Evolutionary conservation across 441 rosid genomes (phyloP).

Genomic region (Populus tomentosa): DNA sequence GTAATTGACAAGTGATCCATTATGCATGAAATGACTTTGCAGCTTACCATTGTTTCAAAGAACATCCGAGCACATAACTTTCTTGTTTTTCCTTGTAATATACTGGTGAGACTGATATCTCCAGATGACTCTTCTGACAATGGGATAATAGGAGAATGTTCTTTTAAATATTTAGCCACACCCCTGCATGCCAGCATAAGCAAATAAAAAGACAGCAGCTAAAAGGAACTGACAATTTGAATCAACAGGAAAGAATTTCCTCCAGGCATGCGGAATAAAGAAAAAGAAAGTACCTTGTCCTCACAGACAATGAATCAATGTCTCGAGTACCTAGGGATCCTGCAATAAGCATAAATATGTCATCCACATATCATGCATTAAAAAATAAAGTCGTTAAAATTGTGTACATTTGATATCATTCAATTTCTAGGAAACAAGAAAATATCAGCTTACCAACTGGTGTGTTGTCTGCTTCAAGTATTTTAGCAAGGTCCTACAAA

Average conservation of each 20-base stretch:
- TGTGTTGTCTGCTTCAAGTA: conserved; percentile 56
- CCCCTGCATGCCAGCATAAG: conserved; percentile 46
- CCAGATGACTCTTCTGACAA: conserved; percentile 26
- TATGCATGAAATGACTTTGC: not conserved
- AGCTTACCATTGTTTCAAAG: conserved; percentile 68
- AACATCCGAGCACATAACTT: conserved; percentile 84
- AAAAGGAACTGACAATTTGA: not conserved
- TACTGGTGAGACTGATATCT: conserved; percentile 55
- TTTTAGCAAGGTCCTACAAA: conserved; percentile 61
- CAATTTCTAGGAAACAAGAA: not conserved
- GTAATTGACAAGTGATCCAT: not conserved
- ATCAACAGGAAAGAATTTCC: conserved; percentile 2
- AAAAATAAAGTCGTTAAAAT: not conserved
- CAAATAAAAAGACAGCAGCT: conserved; percentile 1
- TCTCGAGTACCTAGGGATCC: conserved; percentile 49
- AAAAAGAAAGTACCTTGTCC: conserved; percentile 56
- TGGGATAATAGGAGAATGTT: conserved; percentile 41
- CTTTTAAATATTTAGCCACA: conserved; percentile 56
- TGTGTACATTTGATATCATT: not conserved
- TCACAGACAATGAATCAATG: conserved; percentile 47
- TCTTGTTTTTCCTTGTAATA: conserved; percentile 67
- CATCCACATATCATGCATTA: not conserved
- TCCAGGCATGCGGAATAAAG: not conserved
- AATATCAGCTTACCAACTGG: conserved; percentile 40
- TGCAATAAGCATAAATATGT: conserved; percentile 22